A percentile compares a stretch with the other conserved stretches of the same genome.
Evolutionary conservation across 73 alveolate genomes (phyloP).

Genomic region (Blepharisma japonicum): DNA sequence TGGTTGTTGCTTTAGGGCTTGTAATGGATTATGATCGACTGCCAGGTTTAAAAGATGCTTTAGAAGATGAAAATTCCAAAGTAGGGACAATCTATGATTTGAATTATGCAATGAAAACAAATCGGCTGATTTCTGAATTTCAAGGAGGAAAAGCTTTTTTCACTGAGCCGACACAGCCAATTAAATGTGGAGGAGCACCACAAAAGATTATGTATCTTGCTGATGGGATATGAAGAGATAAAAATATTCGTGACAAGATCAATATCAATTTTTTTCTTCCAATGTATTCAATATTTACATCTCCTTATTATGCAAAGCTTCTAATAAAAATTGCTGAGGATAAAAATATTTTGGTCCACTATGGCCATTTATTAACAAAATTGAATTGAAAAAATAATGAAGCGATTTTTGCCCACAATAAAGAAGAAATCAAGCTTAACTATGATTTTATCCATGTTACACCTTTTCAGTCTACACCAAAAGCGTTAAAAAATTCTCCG

Average conservation of each 20-base stretch:
- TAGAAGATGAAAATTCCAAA: slow-evolving; percentile 75
- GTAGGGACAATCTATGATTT: slow-evolving; percentile 69
- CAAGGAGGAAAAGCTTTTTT: slow-evolving; percentile 79
- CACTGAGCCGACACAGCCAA: slow-evolving; percentile 72
- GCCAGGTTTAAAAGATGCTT: slow-evolving; percentile 59
- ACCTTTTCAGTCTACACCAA: slow-evolving; percentile 67
- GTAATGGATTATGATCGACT: slow-evolving; percentile 40
- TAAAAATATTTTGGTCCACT: slow-evolving; percentile 30
- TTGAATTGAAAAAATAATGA: slow-evolving; percentile 54
- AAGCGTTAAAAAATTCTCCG: slow-evolving; percentile 55
- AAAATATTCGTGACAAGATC: slow-evolving; percentile 30
- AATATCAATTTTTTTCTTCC: slow-evolving; percentile 55
- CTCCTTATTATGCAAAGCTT: slow-evolving; percentile 58
- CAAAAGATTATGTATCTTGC: slow-evolving; percentile 55
- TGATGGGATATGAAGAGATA: slow-evolving; percentile 62
- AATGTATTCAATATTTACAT: slow-evolving; percentile 62
- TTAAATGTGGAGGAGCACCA: slow-evolving; percentile 92
- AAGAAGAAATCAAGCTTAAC: slow-evolving; percentile 43
- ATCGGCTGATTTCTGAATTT: slow-evolving; percentile 46
- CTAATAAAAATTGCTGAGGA: slow-evolving; percentile 37
- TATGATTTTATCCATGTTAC: slow-evolving; percentile 75
- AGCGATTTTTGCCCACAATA: slow-evolving; percentile 50
- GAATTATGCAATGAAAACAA: slow-evolving; percentile 67
- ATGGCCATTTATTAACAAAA: slow-evolving; percentile 47
- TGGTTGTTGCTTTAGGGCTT: slow-evolving; percentile 70